phyloP scores from a whole-genome alignment of 1,284 basidiomycete genomes.

The Lignosus rhinocerotis region DNA sequence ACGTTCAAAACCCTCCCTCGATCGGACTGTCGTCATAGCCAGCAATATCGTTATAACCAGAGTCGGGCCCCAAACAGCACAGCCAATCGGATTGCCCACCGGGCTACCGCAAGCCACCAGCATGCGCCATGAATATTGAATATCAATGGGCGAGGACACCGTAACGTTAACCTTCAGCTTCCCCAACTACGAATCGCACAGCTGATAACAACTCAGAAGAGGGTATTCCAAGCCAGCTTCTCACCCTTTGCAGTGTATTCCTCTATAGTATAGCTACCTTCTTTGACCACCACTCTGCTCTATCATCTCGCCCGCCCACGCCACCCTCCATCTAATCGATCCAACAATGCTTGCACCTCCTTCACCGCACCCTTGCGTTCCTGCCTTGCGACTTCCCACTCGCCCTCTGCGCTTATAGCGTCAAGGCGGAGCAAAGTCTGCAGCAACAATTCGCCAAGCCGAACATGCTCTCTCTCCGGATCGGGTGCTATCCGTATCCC shows the following conservation, averaged over 20 bases:
- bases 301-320: constrained; percentile 17
- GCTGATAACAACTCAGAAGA: background rate
- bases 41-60: background rate
- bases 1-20: background rate
- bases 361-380: constrained; percentile 77
- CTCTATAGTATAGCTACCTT: background rate
- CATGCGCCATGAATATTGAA: no score
- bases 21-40: background rate
- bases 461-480: constrained; percentile 51
- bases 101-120: no score
- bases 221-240: background rate
- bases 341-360: constrained; percentile 58
- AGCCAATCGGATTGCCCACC: background rate
- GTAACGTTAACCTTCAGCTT: constrained; percentile 1
- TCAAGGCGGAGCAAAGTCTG: constrained; percentile 79
- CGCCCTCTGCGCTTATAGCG: constrained; percentile 62
- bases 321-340: constrained; percentile 58
- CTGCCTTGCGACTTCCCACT: constrained; percentile 70
- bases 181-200: background rate
- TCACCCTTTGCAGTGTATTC: background rate
- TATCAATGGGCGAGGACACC: constrained; percentile 3
- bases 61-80: background rate
- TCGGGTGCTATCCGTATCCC: constrained; percentile 21
- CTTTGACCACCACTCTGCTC: background rate
- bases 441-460: constrained; percentile 71